A percentile compares a stretch with the other conserved stretches of the same genome.
These are phyloP conservation scores for Trametes cingulata DNA, from an alignment of 768 basidiomycete genomes.

Conservation along the genomic window DNA sequence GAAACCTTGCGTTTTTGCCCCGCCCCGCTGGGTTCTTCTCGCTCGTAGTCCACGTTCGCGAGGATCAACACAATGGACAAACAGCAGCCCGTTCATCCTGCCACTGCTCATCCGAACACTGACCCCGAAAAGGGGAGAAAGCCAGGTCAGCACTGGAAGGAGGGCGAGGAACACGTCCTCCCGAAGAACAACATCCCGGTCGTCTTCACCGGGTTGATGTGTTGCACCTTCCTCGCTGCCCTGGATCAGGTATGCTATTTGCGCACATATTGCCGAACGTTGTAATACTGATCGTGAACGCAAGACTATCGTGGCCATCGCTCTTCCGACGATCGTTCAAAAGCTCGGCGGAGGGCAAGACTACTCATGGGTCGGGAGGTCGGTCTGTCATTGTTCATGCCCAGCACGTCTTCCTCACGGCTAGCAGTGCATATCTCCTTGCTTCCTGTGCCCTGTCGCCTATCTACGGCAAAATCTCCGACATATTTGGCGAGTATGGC, in stretches of 20 bases:
- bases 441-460: constrained; percentile 67
- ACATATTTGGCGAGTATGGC: constrained; percentile 42
- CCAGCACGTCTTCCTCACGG: neutral
- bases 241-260: constrained; percentile 41
- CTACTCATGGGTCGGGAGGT: constrained; percentile 54
- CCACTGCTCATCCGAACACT: constrained; percentile 1
- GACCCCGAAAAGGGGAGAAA: constrained; percentile 16
- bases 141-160: constrained; percentile 41
- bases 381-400: neutral
- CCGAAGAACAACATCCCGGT: constrained; percentile 44
- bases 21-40: neutral
- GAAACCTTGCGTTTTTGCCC: neutral
- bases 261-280: neutral
- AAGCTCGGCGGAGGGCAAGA: constrained; percentile 45
- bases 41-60: neutral
- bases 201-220: constrained; percentile 48
- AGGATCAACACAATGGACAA: neutral
- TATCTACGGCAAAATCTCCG: constrained; percentile 77
- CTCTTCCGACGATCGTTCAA: constrained; percentile 50
- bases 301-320: constrained; percentile 50
- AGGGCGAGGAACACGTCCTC: constrained; percentile 41
- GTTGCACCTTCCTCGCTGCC: constrained; percentile 45
- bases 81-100: neutral
- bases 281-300: no score
- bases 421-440: constrained; percentile 68